Conservation (phyloP, 768 basidiomycete genomes). For the Mycena haematopus region DNA sequence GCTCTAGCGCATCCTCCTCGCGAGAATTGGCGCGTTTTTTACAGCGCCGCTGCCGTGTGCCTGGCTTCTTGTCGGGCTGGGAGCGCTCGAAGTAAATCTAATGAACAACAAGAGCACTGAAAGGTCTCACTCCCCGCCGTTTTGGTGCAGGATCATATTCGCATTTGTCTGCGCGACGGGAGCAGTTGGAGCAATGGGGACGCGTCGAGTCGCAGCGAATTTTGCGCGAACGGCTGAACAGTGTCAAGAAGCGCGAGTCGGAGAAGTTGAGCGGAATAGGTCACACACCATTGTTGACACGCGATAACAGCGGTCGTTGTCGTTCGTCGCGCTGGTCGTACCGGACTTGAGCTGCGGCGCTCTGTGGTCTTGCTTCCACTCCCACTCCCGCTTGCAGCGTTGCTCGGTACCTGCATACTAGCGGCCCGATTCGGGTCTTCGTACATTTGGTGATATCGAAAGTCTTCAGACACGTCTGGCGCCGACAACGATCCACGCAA, state of each 20-base stretch:
- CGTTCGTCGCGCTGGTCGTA: slow-evolving; percentile 12
- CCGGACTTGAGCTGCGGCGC: neutral
- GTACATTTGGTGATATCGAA: slow-evolving; percentile 14
- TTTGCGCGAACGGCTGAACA: slow-evolving; percentile 63
- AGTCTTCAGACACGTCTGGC: slow-evolving; percentile 14
- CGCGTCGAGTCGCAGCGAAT: slow-evolving; percentile 65
- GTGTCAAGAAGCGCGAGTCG: neutral
- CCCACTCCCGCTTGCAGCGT: neutral
- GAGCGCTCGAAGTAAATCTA: no score
- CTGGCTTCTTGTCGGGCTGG: slow-evolving; percentile 59
- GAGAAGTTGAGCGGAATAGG: neutral
- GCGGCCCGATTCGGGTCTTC: slow-evolving; percentile 1
- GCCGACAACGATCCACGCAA: slow-evolving; percentile 18
- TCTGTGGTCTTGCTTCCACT: neutral
- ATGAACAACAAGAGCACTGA: no score
- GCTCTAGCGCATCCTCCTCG: slow-evolving; percentile 30
- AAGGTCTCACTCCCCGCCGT: slow-evolving; percentile 45
- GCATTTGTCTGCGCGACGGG: slow-evolving; percentile 56
- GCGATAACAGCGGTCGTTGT: slow-evolving; percentile 24
- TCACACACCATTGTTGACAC: slow-evolving; percentile 25
- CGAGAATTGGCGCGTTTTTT: slow-evolving; percentile 58
- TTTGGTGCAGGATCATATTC: slow-evolving; percentile 62
- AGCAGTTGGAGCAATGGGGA: slow-evolving; percentile 61
- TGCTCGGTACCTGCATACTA: slow-evolving; percentile 1
- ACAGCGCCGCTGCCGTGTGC: slow-evolving; percentile 62